Conservation (phyloP, 257 asterid species). For the Linaria vulgaris region DNA sequence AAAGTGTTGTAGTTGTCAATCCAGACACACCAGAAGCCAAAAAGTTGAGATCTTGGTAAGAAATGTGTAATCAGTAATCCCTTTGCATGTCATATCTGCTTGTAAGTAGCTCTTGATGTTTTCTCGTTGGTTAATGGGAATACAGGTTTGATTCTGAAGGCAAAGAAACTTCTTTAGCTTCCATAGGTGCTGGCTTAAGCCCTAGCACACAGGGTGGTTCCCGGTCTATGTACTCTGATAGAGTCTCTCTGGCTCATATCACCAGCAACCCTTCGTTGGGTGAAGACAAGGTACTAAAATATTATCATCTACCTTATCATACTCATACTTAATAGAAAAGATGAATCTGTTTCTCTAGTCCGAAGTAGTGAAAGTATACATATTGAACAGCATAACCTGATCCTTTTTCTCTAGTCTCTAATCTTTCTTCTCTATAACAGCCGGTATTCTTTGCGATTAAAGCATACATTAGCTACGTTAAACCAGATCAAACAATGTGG, state of each 20-base stretch:
- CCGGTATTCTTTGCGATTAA: constrained; percentile 66
- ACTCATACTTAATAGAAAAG: too few species aligned
- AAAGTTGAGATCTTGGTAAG: constrained; percentile 75
- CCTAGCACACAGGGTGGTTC: constrained; percentile 46
- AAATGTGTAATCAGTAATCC: background rate
- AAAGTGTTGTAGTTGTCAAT: constrained; percentile 59
- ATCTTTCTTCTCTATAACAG: constrained; percentile 36
- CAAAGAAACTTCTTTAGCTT: constrained; percentile 66
- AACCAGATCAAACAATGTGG: constrained; percentile 92
- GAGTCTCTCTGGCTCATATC: constrained; percentile 74
- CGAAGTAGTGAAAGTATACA: too few species aligned
- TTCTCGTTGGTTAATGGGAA: background rate
- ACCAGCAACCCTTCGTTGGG: constrained; percentile 72
- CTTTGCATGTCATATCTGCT: background rate
- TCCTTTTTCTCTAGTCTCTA: background rate
- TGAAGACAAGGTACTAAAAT: constrained; percentile 16
- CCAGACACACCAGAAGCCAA: constrained; percentile 88
- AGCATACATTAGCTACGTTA: constrained; percentile 68
- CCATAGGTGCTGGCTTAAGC: constrained; percentile 69
- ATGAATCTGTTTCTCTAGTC: too few species aligned
- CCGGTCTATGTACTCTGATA: constrained; percentile 60
- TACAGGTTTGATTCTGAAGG: constrained; percentile 92
- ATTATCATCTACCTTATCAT: too few species aligned
- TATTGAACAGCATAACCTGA: background rate
- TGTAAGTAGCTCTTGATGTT: background rate